These are phyloP conservation scores for Fomitopsis serialis DNA, from an alignment of 768 basidiomycete species.

Conservation along the genomic window DNA sequence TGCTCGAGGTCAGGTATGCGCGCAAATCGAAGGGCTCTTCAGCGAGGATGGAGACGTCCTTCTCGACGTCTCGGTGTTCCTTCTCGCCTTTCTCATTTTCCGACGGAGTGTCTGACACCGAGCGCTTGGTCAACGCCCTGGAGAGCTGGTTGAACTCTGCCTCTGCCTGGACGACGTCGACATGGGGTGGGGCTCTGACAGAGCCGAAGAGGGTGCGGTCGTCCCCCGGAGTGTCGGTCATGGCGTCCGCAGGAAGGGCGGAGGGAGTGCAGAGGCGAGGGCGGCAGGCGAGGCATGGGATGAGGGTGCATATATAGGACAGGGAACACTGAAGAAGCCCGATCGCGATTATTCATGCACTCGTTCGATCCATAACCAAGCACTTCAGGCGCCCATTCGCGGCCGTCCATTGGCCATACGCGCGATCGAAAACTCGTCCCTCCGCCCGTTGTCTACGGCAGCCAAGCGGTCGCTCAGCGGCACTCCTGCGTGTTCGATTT, in stretches of 20 bases:
- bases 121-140: conserved; percentile 23
- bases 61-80: conserved; percentile 30
- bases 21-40: conserved; percentile 53
- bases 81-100: conserved; percentile 1
- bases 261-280: neutral
- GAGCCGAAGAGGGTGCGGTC: conserved; percentile 20
- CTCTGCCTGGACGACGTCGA: conserved; percentile 49
- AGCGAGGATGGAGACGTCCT: conserved; percentile 32
- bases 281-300: neutral
- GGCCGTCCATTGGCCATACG: no score
- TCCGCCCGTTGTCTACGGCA: no score
- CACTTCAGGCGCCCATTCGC: neutral
- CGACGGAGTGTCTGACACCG: neutral
- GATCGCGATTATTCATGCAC: neutral
- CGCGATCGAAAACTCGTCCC: no score
- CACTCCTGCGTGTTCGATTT: no score
- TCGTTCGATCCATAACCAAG: neutral
- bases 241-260: conserved; percentile 2
- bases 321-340: neutral
- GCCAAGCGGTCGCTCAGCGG: no score
- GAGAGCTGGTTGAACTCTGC: conserved; percentile 51
- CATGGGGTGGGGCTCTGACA: conserved; percentile 23
- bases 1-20: conserved; percentile 62
- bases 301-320: neutral
- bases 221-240: conserved; percentile 23